Evolutionary conservation across 768 basidiomycete species (phyloP).

Genomic region (Podaxis mareebaensis): DNA sequence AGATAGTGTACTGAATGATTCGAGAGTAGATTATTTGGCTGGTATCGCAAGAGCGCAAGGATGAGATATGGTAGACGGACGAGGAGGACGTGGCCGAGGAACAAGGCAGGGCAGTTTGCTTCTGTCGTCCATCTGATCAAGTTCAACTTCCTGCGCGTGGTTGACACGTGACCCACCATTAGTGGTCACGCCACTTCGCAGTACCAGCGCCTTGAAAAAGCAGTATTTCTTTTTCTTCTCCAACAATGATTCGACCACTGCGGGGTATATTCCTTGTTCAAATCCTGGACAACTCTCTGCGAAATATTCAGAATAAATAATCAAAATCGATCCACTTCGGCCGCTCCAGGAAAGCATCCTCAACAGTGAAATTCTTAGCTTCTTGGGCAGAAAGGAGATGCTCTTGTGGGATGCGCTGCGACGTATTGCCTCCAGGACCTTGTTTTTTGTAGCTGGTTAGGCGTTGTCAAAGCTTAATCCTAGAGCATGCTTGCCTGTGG

Average conservation of each 20-base stretch:
- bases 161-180: not conserved
- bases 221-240: not conserved
- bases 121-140: not conserved
- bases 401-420: conserved; percentile 43
- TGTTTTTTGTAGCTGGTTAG: not conserved
- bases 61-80: not conserved
- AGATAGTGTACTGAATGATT: not conserved
- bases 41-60: not conserved
- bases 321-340: conserved; percentile 58
- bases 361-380: conserved; percentile 43
- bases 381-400: conserved; percentile 45
- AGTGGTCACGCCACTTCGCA: not conserved
- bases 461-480: too few species aligned
- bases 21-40: not conserved
- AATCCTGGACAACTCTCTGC: too few species aligned
- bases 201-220: not conserved
- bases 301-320: conserved; percentile 35
- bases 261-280: too few species aligned
- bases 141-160: conserved; percentile 11
- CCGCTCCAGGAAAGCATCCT: conserved; percentile 49
- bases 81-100: not conserved
- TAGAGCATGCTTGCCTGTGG: conserved; percentile 38
- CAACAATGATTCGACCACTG: not conserved
- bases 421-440: conserved; percentile 58
- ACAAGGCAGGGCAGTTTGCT: not conserved